A percentile compares a stretch with the other conserved stretches of the same genome.
These are phyloP conservation scores for Echeveria elegans DNA, from an alignment of 164 flowering plant species.

Conservation along the genomic window DNA sequence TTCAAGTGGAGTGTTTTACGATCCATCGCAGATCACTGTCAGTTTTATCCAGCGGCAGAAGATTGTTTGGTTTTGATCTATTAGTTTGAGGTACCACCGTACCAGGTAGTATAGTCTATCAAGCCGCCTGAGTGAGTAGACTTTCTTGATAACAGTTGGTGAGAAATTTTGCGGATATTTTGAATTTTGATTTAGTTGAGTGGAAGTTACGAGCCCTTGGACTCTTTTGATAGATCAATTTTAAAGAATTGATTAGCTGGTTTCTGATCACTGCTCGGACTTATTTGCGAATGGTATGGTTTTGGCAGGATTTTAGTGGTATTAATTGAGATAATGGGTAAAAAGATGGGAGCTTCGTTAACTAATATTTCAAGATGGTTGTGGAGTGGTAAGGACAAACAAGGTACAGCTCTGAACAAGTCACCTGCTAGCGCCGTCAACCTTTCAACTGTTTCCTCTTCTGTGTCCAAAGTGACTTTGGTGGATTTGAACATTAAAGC, in stretches of 20 bases:
- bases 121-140: not conserved
- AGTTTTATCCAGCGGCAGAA: not conserved
- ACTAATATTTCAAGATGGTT: not conserved
- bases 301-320: not conserved
- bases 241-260: too few relatives aligned
- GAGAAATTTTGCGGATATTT: not conserved
- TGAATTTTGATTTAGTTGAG: not conserved
- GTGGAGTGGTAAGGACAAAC: not conserved
- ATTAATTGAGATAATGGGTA: not conserved
- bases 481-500: not conserved
- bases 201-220: too few relatives aligned
- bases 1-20: too few relatives aligned
- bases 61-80: not conserved
- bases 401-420: not conserved
- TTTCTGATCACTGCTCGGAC: not conserved
- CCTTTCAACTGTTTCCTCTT: not conserved
- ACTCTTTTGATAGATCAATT: too few relatives aligned
- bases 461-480: not conserved
- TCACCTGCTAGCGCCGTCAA: not conserved
- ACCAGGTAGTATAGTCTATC: not conserved
- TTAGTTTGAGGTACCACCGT: too few relatives aligned
- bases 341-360: slow-evolving; percentile 5
- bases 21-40: not conserved
- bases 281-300: not conserved
- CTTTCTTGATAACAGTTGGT: not conserved